Conservation (phyloP, 2,329 filamentous ascomycete genomes). For the Neopestalotiopsis clavispora region DNA sequence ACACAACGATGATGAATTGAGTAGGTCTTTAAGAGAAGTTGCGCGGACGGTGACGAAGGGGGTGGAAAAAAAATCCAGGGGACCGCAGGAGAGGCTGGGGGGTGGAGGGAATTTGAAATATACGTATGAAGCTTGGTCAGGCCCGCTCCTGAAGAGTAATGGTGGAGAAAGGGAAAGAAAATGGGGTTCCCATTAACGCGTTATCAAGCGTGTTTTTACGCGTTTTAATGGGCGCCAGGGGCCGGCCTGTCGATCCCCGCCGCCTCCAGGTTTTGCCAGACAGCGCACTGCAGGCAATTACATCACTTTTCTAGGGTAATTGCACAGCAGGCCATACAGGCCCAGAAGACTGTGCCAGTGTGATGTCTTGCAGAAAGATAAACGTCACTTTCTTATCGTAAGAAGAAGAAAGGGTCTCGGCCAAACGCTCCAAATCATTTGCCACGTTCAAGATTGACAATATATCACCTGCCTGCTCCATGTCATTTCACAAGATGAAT, state of each 20-base stretch:
- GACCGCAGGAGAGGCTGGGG: not conserved
- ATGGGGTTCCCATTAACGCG: not conserved
- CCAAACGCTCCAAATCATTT: no score
- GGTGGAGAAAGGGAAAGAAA: not conserved
- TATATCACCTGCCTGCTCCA: no score
- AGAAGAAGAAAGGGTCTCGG: no score
- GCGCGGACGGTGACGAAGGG: not conserved
- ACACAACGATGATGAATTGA: not conserved
- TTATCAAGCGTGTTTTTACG: slow-evolving; percentile 16
- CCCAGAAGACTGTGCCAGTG: no score
- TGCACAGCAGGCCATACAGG: no score
- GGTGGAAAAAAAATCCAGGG: not conserved
- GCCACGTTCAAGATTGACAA: no score
- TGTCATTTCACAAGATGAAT: no score
- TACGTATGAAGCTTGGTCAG: not conserved
- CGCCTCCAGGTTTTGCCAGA: not conserved
- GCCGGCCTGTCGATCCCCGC: slow-evolving; percentile 5
- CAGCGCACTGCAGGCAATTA: not conserved
- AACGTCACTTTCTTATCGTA: no score
- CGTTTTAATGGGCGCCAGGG: not conserved
- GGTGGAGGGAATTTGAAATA: not conserved
- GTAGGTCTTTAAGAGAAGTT: not conserved
- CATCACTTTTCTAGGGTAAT: no score
- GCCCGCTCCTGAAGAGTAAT: not conserved
- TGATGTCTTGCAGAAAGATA: no score